Conservation (phyloP, 345 rosid genomes). For the Anastatica hierochuntica region DNA sequence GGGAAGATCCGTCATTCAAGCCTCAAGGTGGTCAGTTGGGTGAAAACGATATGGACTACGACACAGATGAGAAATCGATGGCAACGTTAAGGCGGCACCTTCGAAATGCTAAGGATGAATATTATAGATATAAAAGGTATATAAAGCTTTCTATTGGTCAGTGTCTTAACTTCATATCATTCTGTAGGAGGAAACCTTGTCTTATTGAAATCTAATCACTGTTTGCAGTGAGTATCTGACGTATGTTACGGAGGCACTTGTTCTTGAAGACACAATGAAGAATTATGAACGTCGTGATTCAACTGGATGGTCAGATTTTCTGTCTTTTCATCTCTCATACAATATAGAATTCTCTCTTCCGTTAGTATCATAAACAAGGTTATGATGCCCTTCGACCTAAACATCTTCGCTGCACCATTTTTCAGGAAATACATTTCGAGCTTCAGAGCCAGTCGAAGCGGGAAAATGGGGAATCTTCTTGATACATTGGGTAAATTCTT, state of each 20-base stretch:
- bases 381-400: conserved; percentile 3
- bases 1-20: conserved; percentile 88
- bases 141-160: background rate
- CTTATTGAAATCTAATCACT: background rate
- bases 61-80: conserved; percentile 98
- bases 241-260: conserved; percentile 71
- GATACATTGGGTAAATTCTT: conserved; percentile 60
- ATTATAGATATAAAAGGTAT: conserved; percentile 94
- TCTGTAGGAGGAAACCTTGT: background rate
- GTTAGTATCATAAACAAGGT: background rate
- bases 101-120: conserved; percentile 81
- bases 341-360: conserved; percentile 2
- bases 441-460: conserved; percentile 58
- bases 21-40: conserved; percentile 98
- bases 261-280: conserved; percentile 88
- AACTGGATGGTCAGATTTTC: conserved; percentile 78
- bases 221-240: conserved; percentile 76
- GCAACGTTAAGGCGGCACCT: conserved; percentile 97
- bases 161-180: background rate
- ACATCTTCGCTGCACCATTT: conserved; percentile 5
- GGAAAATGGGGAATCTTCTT: conserved; percentile 51
- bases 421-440: conserved; percentile 88
- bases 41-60: conserved; percentile 99
- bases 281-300: conserved; percentile 71
- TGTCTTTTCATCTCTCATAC: background rate